These are phyloP conservation scores for Salix purpurea DNA, from an alignment of 345 rosid genomes.

Conservation along the genomic window DNA sequence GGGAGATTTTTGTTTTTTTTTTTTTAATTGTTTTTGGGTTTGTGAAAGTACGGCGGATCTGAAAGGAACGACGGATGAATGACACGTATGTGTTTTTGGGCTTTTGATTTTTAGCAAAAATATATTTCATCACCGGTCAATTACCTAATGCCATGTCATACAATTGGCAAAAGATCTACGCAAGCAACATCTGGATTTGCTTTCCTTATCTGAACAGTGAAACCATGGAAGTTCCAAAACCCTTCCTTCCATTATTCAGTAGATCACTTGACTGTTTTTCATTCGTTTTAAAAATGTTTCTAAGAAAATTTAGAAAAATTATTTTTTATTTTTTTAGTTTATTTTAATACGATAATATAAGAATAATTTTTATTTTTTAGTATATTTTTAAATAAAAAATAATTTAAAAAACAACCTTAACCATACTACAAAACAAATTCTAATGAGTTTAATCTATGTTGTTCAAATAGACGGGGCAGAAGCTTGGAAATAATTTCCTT, in stretches of 20 bases:
- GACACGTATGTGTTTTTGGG: conserved; percentile 1
- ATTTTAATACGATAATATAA: too few relatives aligned
- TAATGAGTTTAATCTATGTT: too few relatives aligned
- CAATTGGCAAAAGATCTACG: not conserved
- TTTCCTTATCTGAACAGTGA: not conserved
- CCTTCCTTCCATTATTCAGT: not conserved
- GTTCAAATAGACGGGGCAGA: too few relatives aligned
- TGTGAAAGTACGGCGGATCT: conserved; percentile 15
- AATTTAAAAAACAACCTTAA: too few relatives aligned
- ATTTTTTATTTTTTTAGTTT: too few relatives aligned
- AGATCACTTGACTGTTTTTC: too few relatives aligned
- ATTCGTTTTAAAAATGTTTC: too few relatives aligned
- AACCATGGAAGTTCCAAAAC: not conserved
- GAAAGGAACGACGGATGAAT: conserved; percentile 2
- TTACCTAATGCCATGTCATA: conserved; percentile 7
- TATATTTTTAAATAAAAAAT: too few relatives aligned
- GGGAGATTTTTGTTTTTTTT: not conserved
- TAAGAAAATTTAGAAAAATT: too few relatives aligned
- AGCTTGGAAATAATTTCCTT: too few relatives aligned
- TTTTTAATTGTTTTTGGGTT: not conserved
- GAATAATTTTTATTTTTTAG: too few relatives aligned
- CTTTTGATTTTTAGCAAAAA: not conserved
- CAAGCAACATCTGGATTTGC: not conserved
- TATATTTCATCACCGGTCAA: not conserved
- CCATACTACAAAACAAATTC: too few relatives aligned